phyloP scores from a whole-genome alignment of 306 rosid species.

The Vigna radiata region DNA sequence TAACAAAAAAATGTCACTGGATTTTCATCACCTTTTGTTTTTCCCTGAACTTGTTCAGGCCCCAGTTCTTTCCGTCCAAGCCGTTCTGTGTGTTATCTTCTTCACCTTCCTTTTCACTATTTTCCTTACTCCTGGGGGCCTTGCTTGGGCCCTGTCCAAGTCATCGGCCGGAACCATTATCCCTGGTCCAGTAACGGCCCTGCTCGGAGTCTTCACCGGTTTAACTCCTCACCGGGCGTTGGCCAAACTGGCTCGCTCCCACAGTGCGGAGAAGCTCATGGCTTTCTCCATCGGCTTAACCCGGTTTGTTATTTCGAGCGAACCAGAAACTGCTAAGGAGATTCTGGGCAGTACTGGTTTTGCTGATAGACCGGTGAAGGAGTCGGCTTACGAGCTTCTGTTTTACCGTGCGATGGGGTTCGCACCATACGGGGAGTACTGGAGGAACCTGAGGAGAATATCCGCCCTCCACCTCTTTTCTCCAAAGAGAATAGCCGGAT shows the following conservation, averaged over 20 bases:
- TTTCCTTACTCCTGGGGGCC: constrained; percentile 69
- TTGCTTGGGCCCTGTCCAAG: constrained; percentile 66
- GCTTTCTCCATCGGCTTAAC: constrained; percentile 74
- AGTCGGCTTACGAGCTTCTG: constrained; percentile 77
- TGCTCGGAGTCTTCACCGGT: constrained; percentile 43
- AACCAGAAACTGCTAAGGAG: constrained; percentile 74
- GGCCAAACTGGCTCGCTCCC: constrained; percentile 46
- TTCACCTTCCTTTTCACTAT: constrained; percentile 36
- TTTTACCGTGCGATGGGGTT: constrained; percentile 85
- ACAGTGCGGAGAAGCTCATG: constrained; percentile 60
- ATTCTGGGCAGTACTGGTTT: constrained; percentile 64
- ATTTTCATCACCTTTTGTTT: constrained; percentile 49
- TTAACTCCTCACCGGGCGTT: constrained; percentile 55
- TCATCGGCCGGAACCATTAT: constrained; percentile 35
- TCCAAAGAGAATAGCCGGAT: constrained; percentile 51
- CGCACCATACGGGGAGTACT: constrained; percentile 80
- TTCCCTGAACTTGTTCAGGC: constrained; percentile 42
- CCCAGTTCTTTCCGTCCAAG: constrained; percentile 45
- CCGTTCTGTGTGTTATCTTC: constrained; percentile 33
- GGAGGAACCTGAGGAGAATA: constrained; percentile 82
- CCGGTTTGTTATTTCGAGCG: constrained; percentile 64
- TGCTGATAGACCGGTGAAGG: constrained; percentile 77
- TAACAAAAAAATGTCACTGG: constrained; percentile 53
- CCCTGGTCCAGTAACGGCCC: constrained; percentile 63
- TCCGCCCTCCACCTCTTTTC: constrained; percentile 64